Percentiles rank a stretch among this genome's conserved stretches.
Evolutionary conservation across 176 grass and related monocot species (phyloP).

Genomic region (Aegilops bicornis): DNA sequence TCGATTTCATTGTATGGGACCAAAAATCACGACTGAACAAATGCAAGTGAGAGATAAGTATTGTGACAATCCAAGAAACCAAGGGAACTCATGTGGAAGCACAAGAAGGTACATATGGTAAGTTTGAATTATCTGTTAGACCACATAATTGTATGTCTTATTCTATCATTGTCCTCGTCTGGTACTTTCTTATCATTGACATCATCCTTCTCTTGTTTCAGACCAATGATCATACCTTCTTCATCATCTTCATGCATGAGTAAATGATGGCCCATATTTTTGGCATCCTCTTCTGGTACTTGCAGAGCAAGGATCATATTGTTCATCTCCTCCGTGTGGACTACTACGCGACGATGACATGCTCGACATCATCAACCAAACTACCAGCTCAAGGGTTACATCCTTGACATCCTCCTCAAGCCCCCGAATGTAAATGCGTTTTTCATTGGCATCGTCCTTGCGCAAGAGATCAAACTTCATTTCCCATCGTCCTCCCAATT

Average conservation of each 20-base stretch:
- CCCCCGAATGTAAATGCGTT: neutral
- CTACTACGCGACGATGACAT: neutral
- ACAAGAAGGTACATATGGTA: slow-evolving; percentile 7
- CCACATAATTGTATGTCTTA: neutral
- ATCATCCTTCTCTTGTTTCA: neutral
- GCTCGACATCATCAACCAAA: neutral
- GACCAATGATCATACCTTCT: neutral
- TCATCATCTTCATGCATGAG: neutral
- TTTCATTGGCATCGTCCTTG: neutral
- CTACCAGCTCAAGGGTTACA: neutral
- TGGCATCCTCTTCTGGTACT: neutral
- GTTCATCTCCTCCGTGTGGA: neutral
- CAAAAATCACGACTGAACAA: neutral
- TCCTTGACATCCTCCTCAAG: neutral
- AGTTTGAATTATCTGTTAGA: neutral
- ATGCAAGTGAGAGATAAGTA: neutral
- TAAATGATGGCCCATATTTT: neutral
- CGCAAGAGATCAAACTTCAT: neutral
- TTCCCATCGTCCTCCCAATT: neutral
- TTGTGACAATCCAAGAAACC: neutral
- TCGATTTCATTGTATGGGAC: slow-evolving; percentile 40
- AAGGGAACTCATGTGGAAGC: neutral
- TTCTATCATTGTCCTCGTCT: neutral
- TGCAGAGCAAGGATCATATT: neutral
- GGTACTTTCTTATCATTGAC: neutral